Conservation (phyloP, 352 stramenopile genomes). For the Pythium phragmitis region DNA sequence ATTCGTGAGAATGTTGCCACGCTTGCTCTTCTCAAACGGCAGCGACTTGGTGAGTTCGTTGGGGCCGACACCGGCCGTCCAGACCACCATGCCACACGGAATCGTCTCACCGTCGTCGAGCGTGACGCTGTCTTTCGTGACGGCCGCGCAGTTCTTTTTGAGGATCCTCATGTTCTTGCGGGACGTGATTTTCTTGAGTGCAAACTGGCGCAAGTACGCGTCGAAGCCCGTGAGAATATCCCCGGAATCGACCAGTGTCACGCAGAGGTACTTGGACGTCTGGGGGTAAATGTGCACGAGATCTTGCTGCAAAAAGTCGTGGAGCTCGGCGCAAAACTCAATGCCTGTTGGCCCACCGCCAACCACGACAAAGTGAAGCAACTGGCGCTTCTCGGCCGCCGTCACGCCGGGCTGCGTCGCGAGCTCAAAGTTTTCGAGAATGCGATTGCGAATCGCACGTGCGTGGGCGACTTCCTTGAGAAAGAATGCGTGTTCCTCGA, state of each 20-base stretch:
- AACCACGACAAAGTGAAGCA: constrained; percentile 98
- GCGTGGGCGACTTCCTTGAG: constrained; percentile 97
- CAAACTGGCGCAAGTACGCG: constrained; percentile 60
- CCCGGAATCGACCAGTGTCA: constrained; percentile 70
- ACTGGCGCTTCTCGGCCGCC: constrained; percentile 80
- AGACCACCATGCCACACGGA: constrained; percentile 65
- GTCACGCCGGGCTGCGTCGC: constrained; percentile 87
- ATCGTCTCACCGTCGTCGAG: constrained; percentile 61
- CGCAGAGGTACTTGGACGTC: constrained; percentile 64
- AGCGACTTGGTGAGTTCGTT: constrained; percentile 82
- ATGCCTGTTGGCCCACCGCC: constrained; percentile 94
- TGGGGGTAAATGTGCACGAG: constrained; percentile 81
- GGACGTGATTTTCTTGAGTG: constrained; percentile 74
- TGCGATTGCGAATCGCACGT: constrained; percentile 74
- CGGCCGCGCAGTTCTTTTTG: constrained; percentile 77
- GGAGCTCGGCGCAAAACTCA: constrained; percentile 96
- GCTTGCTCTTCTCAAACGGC: constrained; percentile 75
- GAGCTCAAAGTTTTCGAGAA: constrained; percentile 93
- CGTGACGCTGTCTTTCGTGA: constrained; percentile 60
- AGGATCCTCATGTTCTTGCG: constrained; percentile 80
- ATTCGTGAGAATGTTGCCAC: constrained; percentile 82
- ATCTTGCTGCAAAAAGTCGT: constrained; percentile 93
- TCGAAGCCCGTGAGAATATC: constrained; percentile 80
- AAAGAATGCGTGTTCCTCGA: constrained; percentile 95
- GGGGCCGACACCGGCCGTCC: constrained; percentile 73